These are phyloP conservation scores for Cutaneotrichosporon dermatis DNA, from an alignment of 1,284 basidiomycete genomes.

Conservation along the genomic window DNA sequence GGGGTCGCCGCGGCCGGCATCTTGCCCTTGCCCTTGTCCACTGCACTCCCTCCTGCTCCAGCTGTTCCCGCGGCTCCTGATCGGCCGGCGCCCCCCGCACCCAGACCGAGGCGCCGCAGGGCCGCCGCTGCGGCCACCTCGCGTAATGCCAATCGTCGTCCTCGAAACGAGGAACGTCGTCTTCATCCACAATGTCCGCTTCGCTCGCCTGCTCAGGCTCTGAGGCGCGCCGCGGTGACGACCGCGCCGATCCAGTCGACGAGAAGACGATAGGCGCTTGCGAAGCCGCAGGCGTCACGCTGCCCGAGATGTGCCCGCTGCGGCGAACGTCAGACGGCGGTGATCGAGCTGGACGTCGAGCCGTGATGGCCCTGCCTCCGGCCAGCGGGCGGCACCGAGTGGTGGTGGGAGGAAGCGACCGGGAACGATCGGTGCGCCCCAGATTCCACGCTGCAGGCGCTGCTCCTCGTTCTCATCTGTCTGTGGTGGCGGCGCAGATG, in stretches of 20 bases:
- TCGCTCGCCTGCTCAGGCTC: background rate
- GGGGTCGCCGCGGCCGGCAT: slow-evolving; percentile 1
- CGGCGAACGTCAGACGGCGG: no score
- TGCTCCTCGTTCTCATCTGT: slow-evolving; percentile 19
- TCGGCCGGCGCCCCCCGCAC: no score
- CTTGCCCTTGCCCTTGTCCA: slow-evolving; percentile 11
- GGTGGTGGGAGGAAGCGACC: slow-evolving; percentile 37
- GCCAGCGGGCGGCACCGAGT: slow-evolving; percentile 30
- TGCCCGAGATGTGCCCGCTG: slow-evolving; percentile 17
- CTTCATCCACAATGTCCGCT: slow-evolving; percentile 1
- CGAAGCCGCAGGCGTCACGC: slow-evolving; percentile 36
- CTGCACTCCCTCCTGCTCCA: background rate
- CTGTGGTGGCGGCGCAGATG: slow-evolving; percentile 1
- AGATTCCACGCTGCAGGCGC: slow-evolving; percentile 36
- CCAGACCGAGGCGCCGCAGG: slow-evolving; percentile 7
- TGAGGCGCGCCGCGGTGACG: no score
- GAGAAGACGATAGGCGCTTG: slow-evolving; percentile 39
- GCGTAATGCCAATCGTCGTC: slow-evolving; percentile 13
- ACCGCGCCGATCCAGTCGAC: slow-evolving; percentile 11
- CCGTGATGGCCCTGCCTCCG: slow-evolving; percentile 1
- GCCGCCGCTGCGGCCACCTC: slow-evolving; percentile 14
- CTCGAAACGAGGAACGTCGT: background rate
- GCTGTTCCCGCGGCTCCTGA: no score
- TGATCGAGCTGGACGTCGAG: no score
- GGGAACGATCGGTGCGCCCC: slow-evolving; percentile 41